Evolutionary conservation across 2,329 filamentous ascomycete species (phyloP), one percentile per base, ranked within the genome.

Genomic region (Fusarium vanettenii): DNA sequence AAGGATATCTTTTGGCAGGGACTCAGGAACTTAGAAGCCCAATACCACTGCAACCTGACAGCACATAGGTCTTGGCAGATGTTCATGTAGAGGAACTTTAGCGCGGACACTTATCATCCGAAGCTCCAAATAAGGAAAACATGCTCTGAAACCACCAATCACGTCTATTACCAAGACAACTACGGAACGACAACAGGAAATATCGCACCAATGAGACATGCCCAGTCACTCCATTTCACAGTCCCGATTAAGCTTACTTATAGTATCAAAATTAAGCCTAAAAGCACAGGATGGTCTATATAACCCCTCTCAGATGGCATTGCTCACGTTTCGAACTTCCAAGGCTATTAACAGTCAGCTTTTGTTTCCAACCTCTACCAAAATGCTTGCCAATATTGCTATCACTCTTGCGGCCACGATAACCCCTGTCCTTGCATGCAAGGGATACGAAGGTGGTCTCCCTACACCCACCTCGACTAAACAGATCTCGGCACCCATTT

Each of bases 401-500:
- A 43, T 60, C 9, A 31, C 37, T 43, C 22, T 60, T 31, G 22
- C 43, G 6, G 37, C 37, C 25, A 25, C 57, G 2, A 37, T 60
- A n/a, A 18, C 66, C 7, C 20, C 69, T n/a, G 52, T 87, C 82
- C 8, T 75, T 18, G 75, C 72, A 5, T 77, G 74, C 41, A 52
- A 73, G 41, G 74, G 74, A 1, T 75, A 69, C n/a, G 74, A 74
- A 5, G 79, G 78, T 14, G 79, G 78, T 18, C 33, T 80, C 2
- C 79, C 79, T n/a, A 77, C 63, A 43, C 70, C 76, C 7, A 80
- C 79, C 11, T 67, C 66, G 4, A 69, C 59, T 13, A 78, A 79
- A 65, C 62, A 75, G 33, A 78, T 73, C 61, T 78, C 71, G 41
- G 70, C 73, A 0, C 79, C 80, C n/a, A 82, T 81, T 22, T 77